Evolutionary conservation across 768 basidiomycete species (phyloP).

Genomic region (Boletus subcaerulescens): DNA sequence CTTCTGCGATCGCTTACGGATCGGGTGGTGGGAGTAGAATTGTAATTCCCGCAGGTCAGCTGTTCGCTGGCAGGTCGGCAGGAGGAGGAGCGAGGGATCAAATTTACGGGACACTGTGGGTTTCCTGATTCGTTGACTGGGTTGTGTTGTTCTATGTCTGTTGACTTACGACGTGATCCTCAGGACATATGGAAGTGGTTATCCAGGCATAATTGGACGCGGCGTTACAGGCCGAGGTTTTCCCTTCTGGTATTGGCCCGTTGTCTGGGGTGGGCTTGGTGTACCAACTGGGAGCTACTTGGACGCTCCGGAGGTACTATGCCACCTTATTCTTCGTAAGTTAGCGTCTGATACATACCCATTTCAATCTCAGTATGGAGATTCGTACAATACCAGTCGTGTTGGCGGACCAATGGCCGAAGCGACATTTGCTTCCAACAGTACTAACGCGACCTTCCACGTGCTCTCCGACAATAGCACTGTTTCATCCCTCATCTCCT

Average conservation of each 20-base stretch:
- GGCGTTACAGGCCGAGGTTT: slow-evolving; percentile 53
- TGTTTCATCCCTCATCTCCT: slow-evolving; percentile 39
- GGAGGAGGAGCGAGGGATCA: slow-evolving; percentile 52
- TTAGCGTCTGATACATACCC: background rate
- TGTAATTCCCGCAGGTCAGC: slow-evolving; percentile 43
- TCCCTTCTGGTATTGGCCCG: slow-evolving; percentile 67
- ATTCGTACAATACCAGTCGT: slow-evolving; percentile 42
- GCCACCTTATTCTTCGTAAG: background rate
- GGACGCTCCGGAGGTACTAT: slow-evolving; percentile 42
- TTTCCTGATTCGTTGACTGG: background rate
- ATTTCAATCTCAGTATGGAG: slow-evolving; percentile 42
- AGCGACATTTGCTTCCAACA: slow-evolving; percentile 40
- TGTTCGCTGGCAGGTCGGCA: slow-evolving; percentile 44
- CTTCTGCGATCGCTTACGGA: slow-evolving; percentile 32
- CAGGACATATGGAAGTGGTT: slow-evolving; percentile 63
- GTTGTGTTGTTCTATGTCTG: background rate
- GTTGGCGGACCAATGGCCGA: slow-evolving; percentile 45
- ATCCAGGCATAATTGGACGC: slow-evolving; percentile 45
- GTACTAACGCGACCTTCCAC: slow-evolving; percentile 40
- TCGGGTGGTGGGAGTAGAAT: slow-evolving; percentile 29
- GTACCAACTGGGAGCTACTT: slow-evolving; percentile 34
- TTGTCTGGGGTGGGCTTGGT: slow-evolving; percentile 41
- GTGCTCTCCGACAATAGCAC: slow-evolving; percentile 50
- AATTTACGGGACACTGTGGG: slow-evolving; percentile 45
- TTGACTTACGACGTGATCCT: background rate